phyloP scores from a whole-genome alignment of 1,284 basidiomycete genomes.

The Waitea zeae region DNA sequence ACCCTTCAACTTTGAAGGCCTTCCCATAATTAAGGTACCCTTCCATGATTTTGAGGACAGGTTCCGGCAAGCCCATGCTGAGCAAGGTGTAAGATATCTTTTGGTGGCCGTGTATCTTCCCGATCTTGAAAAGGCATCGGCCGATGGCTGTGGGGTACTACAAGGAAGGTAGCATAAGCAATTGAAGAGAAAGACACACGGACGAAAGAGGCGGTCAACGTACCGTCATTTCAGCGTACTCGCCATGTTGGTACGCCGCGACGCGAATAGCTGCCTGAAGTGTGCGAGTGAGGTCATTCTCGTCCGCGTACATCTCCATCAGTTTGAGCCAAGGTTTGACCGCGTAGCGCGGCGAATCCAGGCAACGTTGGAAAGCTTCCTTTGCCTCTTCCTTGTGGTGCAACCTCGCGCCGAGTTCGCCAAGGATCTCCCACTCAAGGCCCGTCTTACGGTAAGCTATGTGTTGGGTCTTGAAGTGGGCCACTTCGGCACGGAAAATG shows the following conservation, averaged over 20 bases:
- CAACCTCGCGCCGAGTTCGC: conserved; percentile 80
- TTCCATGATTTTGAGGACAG: conserved; percentile 77
- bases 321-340: conserved; percentile 86
- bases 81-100: conserved; percentile 91
- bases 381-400: conserved; percentile 97
- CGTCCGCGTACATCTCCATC: conserved; percentile 89
- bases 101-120: conserved; percentile 83
- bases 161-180: conserved; percentile 1
- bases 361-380: conserved; percentile 90
- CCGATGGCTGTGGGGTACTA: conserved; percentile 88
- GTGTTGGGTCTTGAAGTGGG: conserved; percentile 95
- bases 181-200: conserved; percentile 1
- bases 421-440: conserved; percentile 96
- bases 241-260: conserved; percentile 81
- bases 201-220: too few relatives aligned
- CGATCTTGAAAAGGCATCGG: conserved; percentile 81
- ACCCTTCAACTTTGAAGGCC: conserved; percentile 67
- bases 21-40: conserved; percentile 69
- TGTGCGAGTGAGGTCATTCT: conserved; percentile 80
- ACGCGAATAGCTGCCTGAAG: conserved; percentile 87
- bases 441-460: conserved; percentile 95
- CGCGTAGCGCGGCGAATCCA: conserved; percentile 76
- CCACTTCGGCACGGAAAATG: conserved; percentile 97
- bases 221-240: conserved; percentile 74
- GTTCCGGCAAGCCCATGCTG: conserved; percentile 82